Percentiles rank a stretch among this genome's conserved stretches.
Conservation (phyloP, 257 asterid species). For the Nicotiana sylvestris region DNA sequence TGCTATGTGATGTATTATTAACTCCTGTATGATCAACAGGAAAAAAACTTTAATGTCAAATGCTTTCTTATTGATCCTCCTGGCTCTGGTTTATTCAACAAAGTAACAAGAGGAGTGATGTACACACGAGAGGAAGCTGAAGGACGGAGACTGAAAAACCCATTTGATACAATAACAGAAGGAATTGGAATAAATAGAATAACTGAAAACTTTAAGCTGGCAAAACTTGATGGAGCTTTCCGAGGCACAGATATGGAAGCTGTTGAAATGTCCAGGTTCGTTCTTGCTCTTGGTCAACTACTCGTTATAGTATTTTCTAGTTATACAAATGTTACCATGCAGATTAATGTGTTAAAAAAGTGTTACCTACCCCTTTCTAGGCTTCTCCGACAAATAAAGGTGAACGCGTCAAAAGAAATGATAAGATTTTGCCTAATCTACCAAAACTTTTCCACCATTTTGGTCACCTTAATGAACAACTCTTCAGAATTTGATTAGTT, state of each 20-base stretch:
- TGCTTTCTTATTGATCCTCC: constrained; percentile 94
- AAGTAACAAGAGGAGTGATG: constrained; percentile 95
- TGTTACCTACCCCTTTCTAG: neutral
- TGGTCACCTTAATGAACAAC: neutral
- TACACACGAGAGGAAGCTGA: constrained; percentile 93
- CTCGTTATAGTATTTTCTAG: neutral
- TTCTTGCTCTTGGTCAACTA: neutral
- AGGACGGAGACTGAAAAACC: constrained; percentile 83
- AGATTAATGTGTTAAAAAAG: neutral
- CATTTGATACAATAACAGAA: constrained; percentile 90
- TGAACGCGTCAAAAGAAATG: neutral
- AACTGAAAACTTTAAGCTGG: constrained; percentile 75
- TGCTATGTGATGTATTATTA: neutral
- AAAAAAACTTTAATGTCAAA: constrained; percentile 49
- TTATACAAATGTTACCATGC: neutral
- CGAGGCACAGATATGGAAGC: constrained; percentile 85
- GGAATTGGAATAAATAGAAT: constrained; percentile 93
- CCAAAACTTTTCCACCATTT: neutral
- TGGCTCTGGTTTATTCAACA: constrained; percentile 93
- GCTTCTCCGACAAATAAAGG: neutral
- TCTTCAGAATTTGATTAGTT: neutral
- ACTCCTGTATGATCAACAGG: constrained; percentile 43
- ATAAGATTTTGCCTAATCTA: neutral
- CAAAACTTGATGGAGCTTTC: constrained; percentile 89
- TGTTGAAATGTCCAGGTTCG: constrained; percentile 92